Percentiles rank a stretch among this genome's conserved stretches.
Evolutionary conservation across 1,284 basidiomycete species (phyloP).

Genomic region (Cerrena zonata): DNA sequence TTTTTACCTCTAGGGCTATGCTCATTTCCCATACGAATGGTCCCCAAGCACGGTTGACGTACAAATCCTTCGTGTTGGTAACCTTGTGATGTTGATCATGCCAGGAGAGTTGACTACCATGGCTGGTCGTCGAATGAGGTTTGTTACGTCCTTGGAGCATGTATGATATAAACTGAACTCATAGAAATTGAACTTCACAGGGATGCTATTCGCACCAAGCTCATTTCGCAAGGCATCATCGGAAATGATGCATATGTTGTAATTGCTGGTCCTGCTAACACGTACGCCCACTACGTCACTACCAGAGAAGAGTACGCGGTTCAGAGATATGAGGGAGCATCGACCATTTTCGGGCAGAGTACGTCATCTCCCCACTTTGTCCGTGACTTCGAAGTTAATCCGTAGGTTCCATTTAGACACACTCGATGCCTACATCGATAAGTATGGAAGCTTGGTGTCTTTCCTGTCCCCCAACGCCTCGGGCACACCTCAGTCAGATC

Average conservation of each 20-base stretch:
- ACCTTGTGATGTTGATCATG: slow-evolving; percentile 72
- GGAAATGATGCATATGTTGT: slow-evolving; percentile 67
- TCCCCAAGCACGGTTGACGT: slow-evolving; percentile 71
- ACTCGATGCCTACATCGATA: slow-evolving; percentile 74
- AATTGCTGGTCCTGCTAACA: slow-evolving; percentile 74
- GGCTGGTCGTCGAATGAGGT: slow-evolving; percentile 44
- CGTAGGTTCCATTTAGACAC: slow-evolving; percentile 42
- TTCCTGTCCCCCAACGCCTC: slow-evolving; percentile 51
- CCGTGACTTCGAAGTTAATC: too few species aligned
- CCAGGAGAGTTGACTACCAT: slow-evolving; percentile 66
- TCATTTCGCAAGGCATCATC: slow-evolving; percentile 60
- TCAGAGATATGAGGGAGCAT: slow-evolving; percentile 79
- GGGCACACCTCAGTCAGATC: slow-evolving; percentile 51
- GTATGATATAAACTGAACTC: neutral
- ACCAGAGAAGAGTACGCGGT: slow-evolving; percentile 72
- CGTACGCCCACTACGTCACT: slow-evolving; percentile 72
- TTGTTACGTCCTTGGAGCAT: slow-evolving; percentile 6
- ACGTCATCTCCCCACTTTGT: neutral
- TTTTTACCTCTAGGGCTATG: slow-evolving; percentile 45
- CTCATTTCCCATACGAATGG: slow-evolving; percentile 70
- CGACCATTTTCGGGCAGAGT: slow-evolving; percentile 67
- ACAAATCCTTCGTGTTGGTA: slow-evolving; percentile 76
- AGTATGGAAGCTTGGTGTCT: slow-evolving; percentile 61
- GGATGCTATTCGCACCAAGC: slow-evolving; percentile 54
- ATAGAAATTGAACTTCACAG: slow-evolving; percentile 27